Evolutionary conservation across 2,329 filamentous ascomycete species (phyloP).

Genomic region (Aureobasidium leucospermi): DNA sequence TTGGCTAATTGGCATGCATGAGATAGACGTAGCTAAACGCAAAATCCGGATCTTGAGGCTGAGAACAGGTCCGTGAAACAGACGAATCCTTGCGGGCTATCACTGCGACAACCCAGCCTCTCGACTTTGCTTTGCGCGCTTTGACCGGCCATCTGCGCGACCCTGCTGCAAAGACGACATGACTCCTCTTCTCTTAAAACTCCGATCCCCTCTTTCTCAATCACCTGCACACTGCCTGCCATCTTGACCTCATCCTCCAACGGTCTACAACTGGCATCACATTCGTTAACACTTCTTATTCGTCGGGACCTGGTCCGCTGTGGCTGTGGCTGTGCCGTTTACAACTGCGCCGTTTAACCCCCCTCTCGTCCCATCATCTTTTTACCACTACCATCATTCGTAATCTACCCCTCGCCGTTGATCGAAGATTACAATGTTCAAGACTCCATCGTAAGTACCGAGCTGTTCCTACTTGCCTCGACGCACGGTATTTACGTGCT

Average conservation of each 20-base stretch:
- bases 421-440: conserved; percentile 3
- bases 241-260: conserved; percentile 4
- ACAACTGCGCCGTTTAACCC: neutral
- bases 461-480: neutral
- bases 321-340: conserved; percentile 12
- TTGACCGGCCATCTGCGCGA: neutral
- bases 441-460: conserved; percentile 12
- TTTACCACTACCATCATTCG: conserved; percentile 1
- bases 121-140: conserved; percentile 2
- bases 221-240: neutral
- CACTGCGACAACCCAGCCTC: conserved; percentile 8
- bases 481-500: neutral
- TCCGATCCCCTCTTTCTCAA: neutral
- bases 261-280: neutral
- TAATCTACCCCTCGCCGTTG: conserved; percentile 12
- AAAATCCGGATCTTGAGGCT: conserved; percentile 13
- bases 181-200: neutral
- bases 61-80: conserved; percentile 9
- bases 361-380: neutral
- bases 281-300: conserved; percentile 1
- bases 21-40: conserved; percentile 1
- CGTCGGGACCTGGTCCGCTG: neutral
- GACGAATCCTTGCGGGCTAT: conserved; percentile 2
- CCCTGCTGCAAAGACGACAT: conserved; percentile 2
- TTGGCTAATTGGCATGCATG: conserved; percentile 1